phyloP scores from a whole-genome alignment of 305 asterid genomes.

The Fraxinus angustifolia region DNA sequence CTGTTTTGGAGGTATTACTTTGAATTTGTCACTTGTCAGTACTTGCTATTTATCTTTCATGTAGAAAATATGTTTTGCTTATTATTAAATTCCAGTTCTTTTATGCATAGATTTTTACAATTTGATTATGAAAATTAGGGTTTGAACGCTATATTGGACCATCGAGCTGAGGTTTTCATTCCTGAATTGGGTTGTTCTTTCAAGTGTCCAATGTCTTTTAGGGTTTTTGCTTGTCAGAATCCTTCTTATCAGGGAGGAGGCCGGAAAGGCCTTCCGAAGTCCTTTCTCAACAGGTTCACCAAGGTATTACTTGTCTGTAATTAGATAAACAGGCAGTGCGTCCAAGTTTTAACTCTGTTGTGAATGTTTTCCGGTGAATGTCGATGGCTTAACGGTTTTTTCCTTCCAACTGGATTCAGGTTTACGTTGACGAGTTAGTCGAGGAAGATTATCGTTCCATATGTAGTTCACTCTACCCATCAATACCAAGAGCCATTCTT shows the following conservation, averaged over 20 bases:
- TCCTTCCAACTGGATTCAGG: constrained; percentile 48
- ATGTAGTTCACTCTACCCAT: constrained; percentile 70
- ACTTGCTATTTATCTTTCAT: constrained; percentile 17
- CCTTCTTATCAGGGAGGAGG: constrained; percentile 98
- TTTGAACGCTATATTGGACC: constrained; percentile 91
- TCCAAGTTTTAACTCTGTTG: background rate
- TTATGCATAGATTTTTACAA: constrained; percentile 17
- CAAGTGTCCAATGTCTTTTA: constrained; percentile 83
- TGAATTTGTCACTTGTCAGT: constrained; percentile 13
- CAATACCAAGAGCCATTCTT: constrained; percentile 52
- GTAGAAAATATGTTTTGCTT: background rate
- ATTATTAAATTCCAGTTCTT: background rate
- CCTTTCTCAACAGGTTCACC: constrained; percentile 93
- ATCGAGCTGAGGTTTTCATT: constrained; percentile 96
- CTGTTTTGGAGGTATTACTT: constrained; percentile 82
- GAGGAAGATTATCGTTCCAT: constrained; percentile 82
- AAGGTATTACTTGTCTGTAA: constrained; percentile 53
- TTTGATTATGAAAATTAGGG: constrained; percentile 49
- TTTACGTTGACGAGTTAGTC: constrained; percentile 83
- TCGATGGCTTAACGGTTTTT: constrained; percentile 13
- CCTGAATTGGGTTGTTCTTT: constrained; percentile 86
- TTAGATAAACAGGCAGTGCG: constrained; percentile 11
- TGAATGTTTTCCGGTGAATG: background rate
- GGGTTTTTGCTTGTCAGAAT: constrained; percentile 97
- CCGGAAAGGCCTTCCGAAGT: constrained; percentile 94